Conservation (phyloP, 1,284 basidiomycete species). For the Irpex sp. region DNA sequence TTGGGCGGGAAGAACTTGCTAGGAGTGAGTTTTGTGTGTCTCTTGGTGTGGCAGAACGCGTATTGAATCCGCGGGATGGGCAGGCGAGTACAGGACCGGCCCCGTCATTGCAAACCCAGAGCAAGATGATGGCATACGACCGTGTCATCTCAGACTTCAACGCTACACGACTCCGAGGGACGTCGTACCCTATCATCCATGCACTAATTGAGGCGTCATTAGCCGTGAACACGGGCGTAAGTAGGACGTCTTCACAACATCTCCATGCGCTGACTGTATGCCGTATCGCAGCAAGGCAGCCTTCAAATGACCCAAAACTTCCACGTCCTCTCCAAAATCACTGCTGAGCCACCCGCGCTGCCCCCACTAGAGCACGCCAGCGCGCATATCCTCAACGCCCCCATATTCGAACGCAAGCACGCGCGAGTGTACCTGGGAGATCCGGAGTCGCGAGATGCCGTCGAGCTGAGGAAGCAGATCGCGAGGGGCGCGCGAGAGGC, state of each 20-base stretch:
- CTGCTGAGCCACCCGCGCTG: slow-evolving; percentile 60
- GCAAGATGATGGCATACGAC: slow-evolving; percentile 95
- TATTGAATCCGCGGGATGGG: not conserved
- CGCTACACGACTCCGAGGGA: slow-evolving; percentile 64
- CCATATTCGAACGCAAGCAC: slow-evolving; percentile 69
- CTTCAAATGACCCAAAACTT: slow-evolving; percentile 67
- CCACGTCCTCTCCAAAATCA: slow-evolving; percentile 70
- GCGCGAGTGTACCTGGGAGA: slow-evolving; percentile 71
- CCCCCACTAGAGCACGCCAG: slow-evolving; percentile 72
- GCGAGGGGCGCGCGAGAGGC: slow-evolving; percentile 71
- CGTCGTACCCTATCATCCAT: slow-evolving; percentile 73
- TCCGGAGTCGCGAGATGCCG: slow-evolving; percentile 63
- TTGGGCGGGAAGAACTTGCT: slow-evolving; percentile 53
- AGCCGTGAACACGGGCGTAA: slow-evolving; percentile 52
- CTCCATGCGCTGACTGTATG: not conserved
- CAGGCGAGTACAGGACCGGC: slow-evolving; percentile 52
- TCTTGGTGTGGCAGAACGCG: not conserved
- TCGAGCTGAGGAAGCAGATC: slow-evolving; percentile 62
- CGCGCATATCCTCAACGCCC: slow-evolving; percentile 74
- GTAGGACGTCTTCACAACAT: slow-evolving; percentile 18
- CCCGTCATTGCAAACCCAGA: slow-evolving; percentile 76
- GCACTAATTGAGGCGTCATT: slow-evolving; percentile 63
- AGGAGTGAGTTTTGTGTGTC: slow-evolving; percentile 36
- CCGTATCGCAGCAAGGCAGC: slow-evolving; percentile 35
- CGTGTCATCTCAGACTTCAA: slow-evolving; percentile 75